phyloP scores from a whole-genome alignment of 441 rosid genomes.

The Pelargonium cotyledonis region DNA sequence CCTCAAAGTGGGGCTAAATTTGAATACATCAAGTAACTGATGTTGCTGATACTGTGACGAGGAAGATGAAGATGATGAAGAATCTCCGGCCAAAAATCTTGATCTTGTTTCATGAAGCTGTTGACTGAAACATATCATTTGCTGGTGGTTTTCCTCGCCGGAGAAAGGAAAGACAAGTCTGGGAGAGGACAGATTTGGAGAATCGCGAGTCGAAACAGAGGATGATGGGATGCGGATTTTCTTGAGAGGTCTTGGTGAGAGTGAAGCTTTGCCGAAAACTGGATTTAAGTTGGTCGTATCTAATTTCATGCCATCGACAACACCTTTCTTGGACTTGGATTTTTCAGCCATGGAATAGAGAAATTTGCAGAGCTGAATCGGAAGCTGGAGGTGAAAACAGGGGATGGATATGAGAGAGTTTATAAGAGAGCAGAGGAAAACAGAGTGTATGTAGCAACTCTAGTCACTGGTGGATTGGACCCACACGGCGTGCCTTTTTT shows the following conservation, averaged over 20 bases:
- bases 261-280: constrained; percentile 51
- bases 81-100: constrained; percentile 22
- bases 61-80: constrained; percentile 17
- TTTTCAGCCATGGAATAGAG: constrained; percentile 22
- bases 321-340: constrained; percentile 43
- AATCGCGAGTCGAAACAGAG: constrained; percentile 25
- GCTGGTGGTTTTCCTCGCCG: constrained; percentile 40
- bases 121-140: constrained; percentile 63
- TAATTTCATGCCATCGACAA: constrained; percentile 16
- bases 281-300: constrained; percentile 43
- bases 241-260: constrained; percentile 52
- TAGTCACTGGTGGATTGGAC: no score
- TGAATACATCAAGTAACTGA: constrained; percentile 55
- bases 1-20: constrained; percentile 63
- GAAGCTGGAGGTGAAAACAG: no score
- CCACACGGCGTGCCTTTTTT: no score
- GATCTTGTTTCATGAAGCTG: no score
- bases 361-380: no score
- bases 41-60: constrained; percentile 47
- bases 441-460: no score
- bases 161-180: constrained; percentile 49
- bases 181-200: constrained; percentile 19
- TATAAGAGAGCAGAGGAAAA: no score
- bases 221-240: constrained; percentile 49
- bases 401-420: no score